Evolutionary conservation across 345 rosid species (phyloP).

Genomic region (Raphanus raphanistrum): DNA sequence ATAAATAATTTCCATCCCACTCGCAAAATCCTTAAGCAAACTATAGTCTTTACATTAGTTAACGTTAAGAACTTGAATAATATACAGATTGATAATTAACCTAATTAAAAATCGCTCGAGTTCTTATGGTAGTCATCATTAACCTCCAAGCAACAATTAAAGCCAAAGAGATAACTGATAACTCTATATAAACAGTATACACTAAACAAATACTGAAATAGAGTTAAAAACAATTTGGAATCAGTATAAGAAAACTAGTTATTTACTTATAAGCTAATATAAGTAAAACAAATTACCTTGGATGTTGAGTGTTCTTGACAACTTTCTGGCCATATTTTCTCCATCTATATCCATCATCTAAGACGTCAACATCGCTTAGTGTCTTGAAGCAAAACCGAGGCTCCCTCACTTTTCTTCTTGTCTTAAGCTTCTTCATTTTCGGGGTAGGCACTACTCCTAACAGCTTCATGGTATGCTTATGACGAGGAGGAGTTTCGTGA

Average conservation of each 20-base stretch:
- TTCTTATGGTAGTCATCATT: slow-evolving; percentile 26
- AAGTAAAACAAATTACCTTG: slow-evolving; percentile 55
- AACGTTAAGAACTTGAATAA: neutral
- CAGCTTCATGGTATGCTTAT: slow-evolving; percentile 15
- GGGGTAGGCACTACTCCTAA: slow-evolving; percentile 58
- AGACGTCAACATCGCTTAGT: slow-evolving; percentile 88
- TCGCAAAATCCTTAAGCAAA: slow-evolving; percentile 13
- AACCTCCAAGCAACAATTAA: slow-evolving; percentile 6
- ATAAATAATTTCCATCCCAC: slow-evolving; percentile 11
- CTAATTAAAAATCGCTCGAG: slow-evolving; percentile 6
- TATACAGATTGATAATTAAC: neutral
- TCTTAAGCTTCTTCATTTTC: slow-evolving; percentile 80
- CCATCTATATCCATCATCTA: slow-evolving; percentile 98
- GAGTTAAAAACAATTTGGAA: slow-evolving; percentile 1
- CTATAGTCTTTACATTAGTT: neutral
- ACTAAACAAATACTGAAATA: neutral
- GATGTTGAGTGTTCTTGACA: slow-evolving; percentile 96
- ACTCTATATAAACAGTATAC: neutral
- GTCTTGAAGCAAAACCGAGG: slow-evolving; percentile 99
- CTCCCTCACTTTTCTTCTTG: slow-evolving; percentile 90
- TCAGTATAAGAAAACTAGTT: slow-evolving; percentile 34
- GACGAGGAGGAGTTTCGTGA: neutral
- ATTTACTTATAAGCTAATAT: slow-evolving; percentile 41
- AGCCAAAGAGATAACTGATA: slow-evolving; percentile 1
- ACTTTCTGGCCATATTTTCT: slow-evolving; percentile 98